Base-by-base conservation (phyloP, 129 eudicot genomes). In the Logfia minima region DNA sequence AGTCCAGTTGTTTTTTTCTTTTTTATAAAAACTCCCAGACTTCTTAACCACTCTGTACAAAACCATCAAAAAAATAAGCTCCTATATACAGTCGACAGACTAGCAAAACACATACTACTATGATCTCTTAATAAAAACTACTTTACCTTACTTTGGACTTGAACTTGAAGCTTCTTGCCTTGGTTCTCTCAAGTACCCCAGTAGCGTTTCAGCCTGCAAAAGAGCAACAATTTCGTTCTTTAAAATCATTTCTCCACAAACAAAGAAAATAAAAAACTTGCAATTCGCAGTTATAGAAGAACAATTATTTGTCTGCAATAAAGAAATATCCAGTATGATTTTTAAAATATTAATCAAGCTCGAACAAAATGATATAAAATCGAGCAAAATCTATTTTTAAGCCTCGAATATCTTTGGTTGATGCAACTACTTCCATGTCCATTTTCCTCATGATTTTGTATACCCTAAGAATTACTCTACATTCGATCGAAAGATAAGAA, bases 101-200 rank as follows among this genome's bases (percentile, higher is more conserved):
- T 31, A 59, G 71, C 87, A 75, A 45, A 63, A 69, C 85, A 80
- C 34, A 76, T 70, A 60, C 29, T 74, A 78, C n/a, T 37, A 74
- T 48, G 10, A 34, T 64, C 23, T 67, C 43, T 51, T 16, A 31
- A 32, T 55, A 64, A 24, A 60, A 73, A 41, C 48, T 41, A 41
- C 37, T 34, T 7, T 74, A 68, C 79, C 84, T 86, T 62, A 78
- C 75, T 83, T 88, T n/a, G 97, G 91, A 77, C 81, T 87, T 76
- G 93, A 88, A 68, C 87, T 59, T 29, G 93, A 88, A 83, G 93
- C 97, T 80, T 93, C 97, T 74, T 85, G 93, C 71, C 97, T 88
- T 83, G 93, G 85, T 80, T 88, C 98, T 82, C 97, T 93, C 80
- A 93, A 74, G 84, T 85, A 87, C 32, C 84, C 89, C 8, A 93